phyloP scores from a whole-genome alignment of 1,139 yeast genomes.

The Spencermartinsiella ligniputridi region DNA sequence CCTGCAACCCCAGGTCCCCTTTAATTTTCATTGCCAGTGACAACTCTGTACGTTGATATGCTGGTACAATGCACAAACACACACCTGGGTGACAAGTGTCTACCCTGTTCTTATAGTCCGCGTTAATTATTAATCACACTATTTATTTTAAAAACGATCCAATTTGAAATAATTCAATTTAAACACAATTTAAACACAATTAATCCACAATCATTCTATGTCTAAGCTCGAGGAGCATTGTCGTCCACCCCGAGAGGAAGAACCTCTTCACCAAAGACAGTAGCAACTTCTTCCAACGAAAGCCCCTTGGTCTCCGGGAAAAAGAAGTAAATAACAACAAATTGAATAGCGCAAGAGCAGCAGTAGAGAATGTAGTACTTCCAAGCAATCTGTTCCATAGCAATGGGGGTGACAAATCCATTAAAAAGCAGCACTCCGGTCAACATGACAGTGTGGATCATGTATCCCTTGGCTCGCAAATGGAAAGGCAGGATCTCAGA shows the following conservation, averaged over 20 bases:
- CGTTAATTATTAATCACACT: no score
- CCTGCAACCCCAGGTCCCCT: no score
- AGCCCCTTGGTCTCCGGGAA: constrained; percentile 69
- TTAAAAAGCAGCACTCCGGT: constrained; percentile 26
- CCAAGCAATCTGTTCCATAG: constrained; percentile 30
- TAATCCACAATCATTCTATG: no score
- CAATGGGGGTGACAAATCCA: constrained; percentile 42
- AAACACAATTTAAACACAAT: no score
- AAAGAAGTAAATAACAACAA: constrained; percentile 57
- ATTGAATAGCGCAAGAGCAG: constrained; percentile 1
- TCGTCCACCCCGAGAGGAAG: not conserved
- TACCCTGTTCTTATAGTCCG: no score
- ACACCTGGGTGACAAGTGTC: no score
- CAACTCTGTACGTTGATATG: no score
- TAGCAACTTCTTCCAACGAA: constrained; percentile 1
- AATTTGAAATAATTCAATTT: no score
- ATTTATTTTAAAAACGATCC: not conserved
- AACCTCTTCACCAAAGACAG: constrained; percentile 1
- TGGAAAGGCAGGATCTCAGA: constrained; percentile 59
- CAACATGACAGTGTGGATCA: constrained; percentile 8
- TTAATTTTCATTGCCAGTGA: no score
- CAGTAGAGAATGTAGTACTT: constrained; percentile 5
- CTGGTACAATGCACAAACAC: no score
- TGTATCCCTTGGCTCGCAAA: constrained; percentile 44
- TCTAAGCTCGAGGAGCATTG: not conserved